Evolutionary conservation across 73 alveolate genomes (phyloP).

Genomic region (Paramecium primaurelia): DNA sequence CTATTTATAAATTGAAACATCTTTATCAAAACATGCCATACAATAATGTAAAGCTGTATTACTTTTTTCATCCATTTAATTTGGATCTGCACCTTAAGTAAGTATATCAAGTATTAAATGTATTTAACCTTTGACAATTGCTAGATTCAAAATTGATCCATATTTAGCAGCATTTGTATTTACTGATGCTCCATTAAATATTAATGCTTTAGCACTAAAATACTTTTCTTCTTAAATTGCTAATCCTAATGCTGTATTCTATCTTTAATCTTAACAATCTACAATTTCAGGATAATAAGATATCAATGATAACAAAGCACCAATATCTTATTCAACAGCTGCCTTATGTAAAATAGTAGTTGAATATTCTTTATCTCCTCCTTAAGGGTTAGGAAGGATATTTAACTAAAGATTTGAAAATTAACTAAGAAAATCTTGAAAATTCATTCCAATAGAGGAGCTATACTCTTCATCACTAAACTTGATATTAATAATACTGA

Average conservation of each 20-base stretch:
- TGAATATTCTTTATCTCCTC: slow-evolving; percentile 25
- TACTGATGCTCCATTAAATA: slow-evolving; percentile 63
- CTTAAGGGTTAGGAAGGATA: slow-evolving; percentile 12
- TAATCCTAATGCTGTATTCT: slow-evolving; percentile 67
- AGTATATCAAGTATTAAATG: slow-evolving; percentile 59
- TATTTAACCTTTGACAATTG: slow-evolving; percentile 65
- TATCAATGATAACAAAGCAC: slow-evolving; percentile 43
- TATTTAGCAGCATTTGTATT: slow-evolving; percentile 69
- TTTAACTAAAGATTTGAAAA: background rate
- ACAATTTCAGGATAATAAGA: background rate
- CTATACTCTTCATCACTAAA: slow-evolving; percentile 28
- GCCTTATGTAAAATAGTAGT: slow-evolving; percentile 46
- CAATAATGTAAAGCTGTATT: slow-evolving; percentile 72
- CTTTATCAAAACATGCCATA: slow-evolving; percentile 69
- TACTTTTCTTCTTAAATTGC: slow-evolving; percentile 70
- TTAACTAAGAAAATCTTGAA: background rate
- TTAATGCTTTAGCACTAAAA: slow-evolving; percentile 65
- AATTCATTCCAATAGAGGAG: background rate
- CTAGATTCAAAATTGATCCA: slow-evolving; percentile 72
- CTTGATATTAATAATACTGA: slow-evolving; percentile 9
- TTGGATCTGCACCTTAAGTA: slow-evolving; percentile 66
- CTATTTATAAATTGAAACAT: background rate
- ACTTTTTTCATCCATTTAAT: slow-evolving; percentile 61
- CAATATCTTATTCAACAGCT: slow-evolving; percentile 59
- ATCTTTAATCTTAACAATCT: slow-evolving; percentile 61